These are phyloP conservation scores for Mycena vitilis DNA, from an alignment of 768 basidiomycete genomes.

Conservation along the genomic window DNA sequence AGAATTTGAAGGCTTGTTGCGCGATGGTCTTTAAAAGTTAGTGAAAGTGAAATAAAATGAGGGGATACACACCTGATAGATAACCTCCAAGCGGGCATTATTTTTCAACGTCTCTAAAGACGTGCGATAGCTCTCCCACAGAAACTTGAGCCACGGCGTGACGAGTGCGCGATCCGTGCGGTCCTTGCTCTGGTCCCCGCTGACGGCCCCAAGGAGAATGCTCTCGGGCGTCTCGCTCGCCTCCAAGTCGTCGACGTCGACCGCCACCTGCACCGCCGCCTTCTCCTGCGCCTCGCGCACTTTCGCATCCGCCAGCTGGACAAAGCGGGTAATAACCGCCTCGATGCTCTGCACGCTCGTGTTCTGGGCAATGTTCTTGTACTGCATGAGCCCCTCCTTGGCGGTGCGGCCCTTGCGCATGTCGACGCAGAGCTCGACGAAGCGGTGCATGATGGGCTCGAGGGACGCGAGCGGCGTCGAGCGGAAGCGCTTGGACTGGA, in stretches of 20 bases:
- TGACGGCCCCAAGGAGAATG: constrained; percentile 90
- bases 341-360: constrained; percentile 93
- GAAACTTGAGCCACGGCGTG: constrained; percentile 96
- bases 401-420: constrained; percentile 94
- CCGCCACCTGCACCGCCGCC: constrained; percentile 79
- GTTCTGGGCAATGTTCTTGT: constrained; percentile 98
- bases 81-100: constrained; percentile 89
- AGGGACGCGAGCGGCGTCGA: constrained; percentile 88
- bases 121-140: constrained; percentile 99
- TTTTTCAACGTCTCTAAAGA: constrained; percentile 96
- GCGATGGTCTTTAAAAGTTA: constrained; percentile 79
- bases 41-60: background rate
- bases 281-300: constrained; percentile 89
- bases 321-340: constrained; percentile 87
- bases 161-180: constrained; percentile 94
- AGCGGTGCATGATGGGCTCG: constrained; percentile 96
- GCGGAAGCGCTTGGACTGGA: constrained; percentile 92
- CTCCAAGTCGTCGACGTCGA: constrained; percentile 95
- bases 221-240: constrained; percentile 95
- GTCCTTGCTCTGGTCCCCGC: constrained; percentile 91
- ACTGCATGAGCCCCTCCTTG: constrained; percentile 96
- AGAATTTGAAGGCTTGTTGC: constrained; percentile 97
- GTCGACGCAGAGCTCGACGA: constrained; percentile 95
- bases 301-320: constrained; percentile 83
- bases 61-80: constrained; percentile 83